These are phyloP conservation scores for Eucalyptus rudis DNA, from an alignment of 345 rosid species.

Conservation along the genomic window DNA sequence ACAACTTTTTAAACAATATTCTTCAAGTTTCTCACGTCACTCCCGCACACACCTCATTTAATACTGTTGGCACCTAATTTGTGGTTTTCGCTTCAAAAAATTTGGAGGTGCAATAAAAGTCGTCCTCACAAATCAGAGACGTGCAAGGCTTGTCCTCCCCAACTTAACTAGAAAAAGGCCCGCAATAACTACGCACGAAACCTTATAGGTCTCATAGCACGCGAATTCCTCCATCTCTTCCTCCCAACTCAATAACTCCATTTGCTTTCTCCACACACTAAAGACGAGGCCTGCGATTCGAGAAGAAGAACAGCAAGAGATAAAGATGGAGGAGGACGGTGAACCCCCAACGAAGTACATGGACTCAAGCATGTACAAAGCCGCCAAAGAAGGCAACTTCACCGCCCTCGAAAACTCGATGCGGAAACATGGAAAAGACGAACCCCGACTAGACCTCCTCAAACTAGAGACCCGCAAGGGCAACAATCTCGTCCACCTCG, in stretches of 20 bases:
- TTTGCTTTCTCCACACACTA: neutral
- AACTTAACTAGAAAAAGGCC: neutral
- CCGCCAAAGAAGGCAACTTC: neutral
- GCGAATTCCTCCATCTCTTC: neutral
- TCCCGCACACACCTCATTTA: neutral
- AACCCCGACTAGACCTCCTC: neutral
- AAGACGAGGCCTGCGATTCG: neutral
- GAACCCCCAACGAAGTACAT: neutral
- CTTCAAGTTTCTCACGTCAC: neutral
- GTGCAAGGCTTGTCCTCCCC: accelerated
- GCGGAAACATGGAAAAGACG: neutral
- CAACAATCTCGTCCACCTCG: neutral
- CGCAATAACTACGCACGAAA: neutral
- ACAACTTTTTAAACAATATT: too few species aligned
- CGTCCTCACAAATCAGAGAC: neutral
- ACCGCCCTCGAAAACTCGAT: neutral
- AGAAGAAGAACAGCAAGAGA: neutral
- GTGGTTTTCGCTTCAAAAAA: neutral
- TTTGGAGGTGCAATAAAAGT: neutral
- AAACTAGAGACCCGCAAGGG: neutral
- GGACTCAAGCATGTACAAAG: neutral
- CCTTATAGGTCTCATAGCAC: neutral
- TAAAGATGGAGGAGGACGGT: neutral
- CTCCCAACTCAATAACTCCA: neutral
- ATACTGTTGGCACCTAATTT: too few species aligned